phyloP scores from a whole-genome alignment of 2,329 filamentous ascomycete species.

The Penicillium sp. region DNA sequence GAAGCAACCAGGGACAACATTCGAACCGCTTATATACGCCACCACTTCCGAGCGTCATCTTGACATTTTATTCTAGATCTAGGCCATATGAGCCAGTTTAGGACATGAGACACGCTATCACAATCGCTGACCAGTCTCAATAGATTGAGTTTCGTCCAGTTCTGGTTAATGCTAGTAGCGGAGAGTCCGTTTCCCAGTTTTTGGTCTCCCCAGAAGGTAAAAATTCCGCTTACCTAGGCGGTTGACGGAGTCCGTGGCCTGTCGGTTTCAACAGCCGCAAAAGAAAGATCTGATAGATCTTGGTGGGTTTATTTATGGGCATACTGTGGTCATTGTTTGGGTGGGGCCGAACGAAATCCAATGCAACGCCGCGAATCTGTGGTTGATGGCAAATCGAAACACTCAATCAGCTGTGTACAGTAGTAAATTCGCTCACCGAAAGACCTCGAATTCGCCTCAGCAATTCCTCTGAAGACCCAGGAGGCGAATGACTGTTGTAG shows the following conservation, averaged over 20 bases:
- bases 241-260: slow-evolving; percentile 19
- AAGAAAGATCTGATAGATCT: slow-evolving; percentile 12
- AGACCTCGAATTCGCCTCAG: slow-evolving; percentile 24
- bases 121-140: background rate
- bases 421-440: slow-evolving; percentile 9
- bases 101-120: background rate
- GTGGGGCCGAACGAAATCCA: slow-evolving; percentile 2
- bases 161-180: background rate
- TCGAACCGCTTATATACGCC: slow-evolving; percentile 13
- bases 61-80: slow-evolving; percentile 26
- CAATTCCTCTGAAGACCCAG: background rate
- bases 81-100: slow-evolving; percentile 13
- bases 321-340: slow-evolving; percentile 15
- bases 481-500: slow-evolving; percentile 13
- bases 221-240: background rate
- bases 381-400: slow-evolving; percentile 23
- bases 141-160: background rate
- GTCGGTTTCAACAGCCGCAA: slow-evolving; percentile 23
- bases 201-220: background rate
- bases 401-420: background rate
- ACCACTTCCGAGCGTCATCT: slow-evolving; percentile 28
- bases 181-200: background rate
- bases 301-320: slow-evolving; percentile 12
- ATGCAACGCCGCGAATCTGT: slow-evolving; percentile 14
- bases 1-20: slow-evolving; percentile 27